These are phyloP conservation scores for Voacanga thouarsii DNA, from an alignment of 257 asterid species.

Conservation along the genomic window DNA sequence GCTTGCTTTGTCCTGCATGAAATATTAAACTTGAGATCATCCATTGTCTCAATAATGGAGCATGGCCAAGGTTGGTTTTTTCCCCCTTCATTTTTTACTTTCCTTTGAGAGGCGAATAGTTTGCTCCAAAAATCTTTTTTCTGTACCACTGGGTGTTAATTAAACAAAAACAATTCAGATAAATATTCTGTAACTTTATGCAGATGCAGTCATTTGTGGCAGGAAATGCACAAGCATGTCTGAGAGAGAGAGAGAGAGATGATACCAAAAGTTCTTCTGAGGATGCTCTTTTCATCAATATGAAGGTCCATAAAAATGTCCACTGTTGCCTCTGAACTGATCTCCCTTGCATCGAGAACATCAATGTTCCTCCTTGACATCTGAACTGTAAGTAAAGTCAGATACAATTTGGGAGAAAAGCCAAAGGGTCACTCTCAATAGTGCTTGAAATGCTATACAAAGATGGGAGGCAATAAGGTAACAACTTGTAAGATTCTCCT, in stretches of 20 bases:
- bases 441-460: neutral
- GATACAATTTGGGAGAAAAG: slow-evolving; percentile 42
- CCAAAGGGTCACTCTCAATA: slow-evolving; percentile 4
- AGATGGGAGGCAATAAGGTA: neutral
- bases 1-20: slow-evolving; percentile 72
- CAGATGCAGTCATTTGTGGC: neutral
- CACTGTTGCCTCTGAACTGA: slow-evolving; percentile 50
- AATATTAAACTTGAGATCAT: neutral
- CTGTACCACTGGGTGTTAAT: neutral
- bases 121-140: neutral
- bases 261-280: slow-evolving; percentile 74
- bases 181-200: neutral
- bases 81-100: neutral
- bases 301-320: slow-evolving; percentile 61
- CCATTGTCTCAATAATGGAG: neutral
- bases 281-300: slow-evolving; percentile 75
- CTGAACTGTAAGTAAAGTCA: slow-evolving; percentile 93
- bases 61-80: neutral
- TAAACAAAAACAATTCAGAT: neutral
- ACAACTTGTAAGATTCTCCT: slow-evolving; percentile 20
- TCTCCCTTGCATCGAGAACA: slow-evolving; percentile 76
- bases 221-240: neutral
- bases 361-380: slow-evolving; percentile 77
- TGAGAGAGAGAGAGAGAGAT: slow-evolving; percentile 15
- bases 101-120: neutral